These are phyloP conservation scores for Trichoderma sp. DNA, from an alignment of 2,329 filamentous ascomycete genomes.

Conservation along the genomic window DNA sequence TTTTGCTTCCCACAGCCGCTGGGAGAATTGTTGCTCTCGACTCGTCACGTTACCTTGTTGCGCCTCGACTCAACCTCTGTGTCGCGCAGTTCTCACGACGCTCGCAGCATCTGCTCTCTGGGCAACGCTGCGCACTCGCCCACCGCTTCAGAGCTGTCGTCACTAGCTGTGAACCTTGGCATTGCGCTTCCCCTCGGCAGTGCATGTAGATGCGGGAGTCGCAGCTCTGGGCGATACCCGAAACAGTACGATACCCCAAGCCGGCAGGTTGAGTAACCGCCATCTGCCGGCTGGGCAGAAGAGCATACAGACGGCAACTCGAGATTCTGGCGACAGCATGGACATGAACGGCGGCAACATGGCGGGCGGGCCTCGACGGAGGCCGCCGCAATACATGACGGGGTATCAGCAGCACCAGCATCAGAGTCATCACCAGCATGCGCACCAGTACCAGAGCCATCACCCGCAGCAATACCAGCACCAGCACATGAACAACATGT, in stretches of 20 bases:
- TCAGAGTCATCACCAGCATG: constrained; percentile 5
- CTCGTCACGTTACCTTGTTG: constrained; percentile 17
- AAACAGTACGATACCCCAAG: constrained; percentile 51
- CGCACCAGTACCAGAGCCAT: constrained; percentile 35
- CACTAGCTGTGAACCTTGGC: neutral
- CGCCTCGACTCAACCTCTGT: constrained; percentile 13
- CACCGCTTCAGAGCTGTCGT: neutral
- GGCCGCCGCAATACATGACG: constrained; percentile 44
- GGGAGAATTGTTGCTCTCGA: neutral
- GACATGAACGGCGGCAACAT: constrained; percentile 31
- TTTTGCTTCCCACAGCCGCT: neutral
- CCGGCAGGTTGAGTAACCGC: constrained; percentile 76
- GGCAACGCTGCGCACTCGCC: neutral
- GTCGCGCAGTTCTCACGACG: constrained; percentile 17
- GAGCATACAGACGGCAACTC: constrained; percentile 55
- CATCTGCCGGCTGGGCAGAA: constrained; percentile 78
- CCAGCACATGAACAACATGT: constrained; percentile 52
- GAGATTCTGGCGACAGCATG: constrained; percentile 40
- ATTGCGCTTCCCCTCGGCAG: constrained; percentile 11
- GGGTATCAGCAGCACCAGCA: constrained; percentile 40
- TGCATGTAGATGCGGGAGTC: constrained; percentile 39
- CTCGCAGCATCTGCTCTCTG: neutral
- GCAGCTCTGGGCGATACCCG: constrained; percentile 42
- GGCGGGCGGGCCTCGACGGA: constrained; percentile 44
- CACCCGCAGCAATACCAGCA: constrained; percentile 5